Conservation (phyloP, 495 filamentous ascomycete species). For the Neurospora sp. region DNA sequence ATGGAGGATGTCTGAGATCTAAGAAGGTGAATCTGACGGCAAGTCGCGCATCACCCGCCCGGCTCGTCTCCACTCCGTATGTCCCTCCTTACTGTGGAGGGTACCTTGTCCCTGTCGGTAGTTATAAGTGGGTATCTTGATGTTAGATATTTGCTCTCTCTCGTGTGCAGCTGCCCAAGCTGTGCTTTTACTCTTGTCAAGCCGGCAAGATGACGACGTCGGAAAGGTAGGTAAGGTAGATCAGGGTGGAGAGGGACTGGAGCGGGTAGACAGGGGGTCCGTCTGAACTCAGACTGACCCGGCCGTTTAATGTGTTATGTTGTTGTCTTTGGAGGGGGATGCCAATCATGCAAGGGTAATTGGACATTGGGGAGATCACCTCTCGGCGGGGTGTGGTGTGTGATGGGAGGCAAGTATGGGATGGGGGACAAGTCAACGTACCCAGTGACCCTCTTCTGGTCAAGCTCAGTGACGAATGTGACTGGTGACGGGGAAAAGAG, state of each 20-base stretch:
- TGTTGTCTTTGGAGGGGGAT: slow-evolving; percentile 17
- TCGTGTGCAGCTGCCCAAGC: neutral
- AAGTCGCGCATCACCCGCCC: slow-evolving; percentile 4
- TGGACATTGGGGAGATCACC: slow-evolving; percentile 7
- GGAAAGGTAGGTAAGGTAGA: neutral
- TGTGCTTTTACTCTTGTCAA: slow-evolving; percentile 7
- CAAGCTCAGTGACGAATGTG: neutral
- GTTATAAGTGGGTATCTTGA: neutral
- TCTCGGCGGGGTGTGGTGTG: slow-evolving; percentile 10
- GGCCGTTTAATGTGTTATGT: slow-evolving; percentile 22
- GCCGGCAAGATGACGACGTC: slow-evolving; percentile 8
- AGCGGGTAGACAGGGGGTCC: slow-evolving; percentile 9
- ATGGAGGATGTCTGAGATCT: slow-evolving; percentile 18
- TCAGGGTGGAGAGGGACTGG: slow-evolving; percentile 1
- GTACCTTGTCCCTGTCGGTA: neutral
- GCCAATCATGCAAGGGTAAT: slow-evolving; percentile 27
- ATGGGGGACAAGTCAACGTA: neutral
- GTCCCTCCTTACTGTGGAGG: neutral
- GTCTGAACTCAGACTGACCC: slow-evolving; percentile 2
- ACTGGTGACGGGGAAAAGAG: neutral
- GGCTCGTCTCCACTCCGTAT: slow-evolving; percentile 2
- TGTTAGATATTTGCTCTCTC: neutral
- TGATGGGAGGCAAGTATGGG: slow-evolving; percentile 14
- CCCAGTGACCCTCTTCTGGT: neutral
- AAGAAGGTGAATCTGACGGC: slow-evolving; percentile 6